Conservation (phyloP, 805 yeast species). For the Zygosaccharomyces pseudorouxii region DNA sequence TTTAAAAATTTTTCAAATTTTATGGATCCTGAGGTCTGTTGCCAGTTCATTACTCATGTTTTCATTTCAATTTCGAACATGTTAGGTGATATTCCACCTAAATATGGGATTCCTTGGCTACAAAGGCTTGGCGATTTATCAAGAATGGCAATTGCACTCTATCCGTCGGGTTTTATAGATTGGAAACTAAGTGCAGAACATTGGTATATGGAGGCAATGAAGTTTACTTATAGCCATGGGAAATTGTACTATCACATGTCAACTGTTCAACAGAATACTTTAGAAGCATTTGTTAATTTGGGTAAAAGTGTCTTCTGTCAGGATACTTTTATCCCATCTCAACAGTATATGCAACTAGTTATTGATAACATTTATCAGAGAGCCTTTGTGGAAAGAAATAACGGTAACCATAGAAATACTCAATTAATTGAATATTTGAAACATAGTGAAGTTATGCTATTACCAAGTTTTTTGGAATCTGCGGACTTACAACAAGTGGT, state of each 20-base stretch:
- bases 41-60: conserved; percentile 68
- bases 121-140: conserved; percentile 84
- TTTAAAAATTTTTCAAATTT: conserved; percentile 69
- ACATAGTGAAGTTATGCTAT: conserved; percentile 61
- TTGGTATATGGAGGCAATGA: conserved; percentile 76
- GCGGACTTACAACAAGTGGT: conserved; percentile 55
- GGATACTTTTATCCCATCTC: conserved; percentile 81
- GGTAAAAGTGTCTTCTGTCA: conserved; percentile 76
- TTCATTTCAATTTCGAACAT: conserved; percentile 49
- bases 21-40: conserved; percentile 72
- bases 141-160: conserved; percentile 81
- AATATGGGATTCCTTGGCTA: conserved; percentile 51
- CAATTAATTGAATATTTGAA: conserved; percentile 38
- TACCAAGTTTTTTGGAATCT: conserved; percentile 53
- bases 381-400: conserved; percentile 40
- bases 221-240: conserved; percentile 75
- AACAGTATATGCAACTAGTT: conserved; percentile 69
- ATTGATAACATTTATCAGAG: conserved; percentile 69
- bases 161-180: conserved; percentile 73
- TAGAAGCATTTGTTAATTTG: conserved; percentile 73
- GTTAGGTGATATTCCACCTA: conserved; percentile 36
- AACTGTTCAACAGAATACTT: conserved; percentile 65
- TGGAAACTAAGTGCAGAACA: conserved; percentile 81
- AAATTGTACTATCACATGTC: conserved; percentile 84
- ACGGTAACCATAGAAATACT: conserved; percentile 28